Percentiles rank a stretch among this genome's conserved stretches.
Evolutionary conservation across 129 eudicot genomes (phyloP).

Genomic region (Flaveria sonorensis): DNA sequence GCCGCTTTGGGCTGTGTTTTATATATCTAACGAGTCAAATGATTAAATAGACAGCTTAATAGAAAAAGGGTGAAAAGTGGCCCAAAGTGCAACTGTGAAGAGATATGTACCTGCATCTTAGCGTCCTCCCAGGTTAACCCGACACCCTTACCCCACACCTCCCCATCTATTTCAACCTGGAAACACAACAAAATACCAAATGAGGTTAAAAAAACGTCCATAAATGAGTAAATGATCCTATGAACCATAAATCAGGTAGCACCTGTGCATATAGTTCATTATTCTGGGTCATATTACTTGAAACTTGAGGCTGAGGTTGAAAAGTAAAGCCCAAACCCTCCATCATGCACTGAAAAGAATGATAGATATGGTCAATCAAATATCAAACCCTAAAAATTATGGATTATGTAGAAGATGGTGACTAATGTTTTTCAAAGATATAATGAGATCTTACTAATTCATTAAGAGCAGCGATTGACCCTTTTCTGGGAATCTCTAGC

Average conservation of each 20-base stretch:
- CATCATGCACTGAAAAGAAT: constrained; percentile 57
- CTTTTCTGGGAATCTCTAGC: constrained; percentile 58
- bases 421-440: background rate
- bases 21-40: background rate
- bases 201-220: background rate
- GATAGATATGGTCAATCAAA: background rate
- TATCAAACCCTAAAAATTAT: background rate
- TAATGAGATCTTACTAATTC: constrained; percentile 59
- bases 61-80: background rate
- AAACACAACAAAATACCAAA: constrained; percentile 18
- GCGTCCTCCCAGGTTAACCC: constrained; percentile 96
- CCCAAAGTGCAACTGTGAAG: background rate
- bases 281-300: constrained; percentile 48
- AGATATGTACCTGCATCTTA: constrained; percentile 61
- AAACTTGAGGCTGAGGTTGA: constrained; percentile 62
- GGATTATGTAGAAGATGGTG: background rate
- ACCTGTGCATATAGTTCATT: constrained; percentile 74
- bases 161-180: constrained; percentile 92
- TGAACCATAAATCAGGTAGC: background rate
- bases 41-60: background rate
- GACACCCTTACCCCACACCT: constrained; percentile 79
- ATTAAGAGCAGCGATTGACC: constrained; percentile 69
- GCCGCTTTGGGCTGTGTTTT: background rate
- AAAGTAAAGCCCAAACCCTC: constrained; percentile 69
- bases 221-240: background rate